Evolutionary conservation across 768 basidiomycete species (phyloP), one percentile per base, ranked within the genome.

Genomic region (Fomitopsis serialis): DNA sequence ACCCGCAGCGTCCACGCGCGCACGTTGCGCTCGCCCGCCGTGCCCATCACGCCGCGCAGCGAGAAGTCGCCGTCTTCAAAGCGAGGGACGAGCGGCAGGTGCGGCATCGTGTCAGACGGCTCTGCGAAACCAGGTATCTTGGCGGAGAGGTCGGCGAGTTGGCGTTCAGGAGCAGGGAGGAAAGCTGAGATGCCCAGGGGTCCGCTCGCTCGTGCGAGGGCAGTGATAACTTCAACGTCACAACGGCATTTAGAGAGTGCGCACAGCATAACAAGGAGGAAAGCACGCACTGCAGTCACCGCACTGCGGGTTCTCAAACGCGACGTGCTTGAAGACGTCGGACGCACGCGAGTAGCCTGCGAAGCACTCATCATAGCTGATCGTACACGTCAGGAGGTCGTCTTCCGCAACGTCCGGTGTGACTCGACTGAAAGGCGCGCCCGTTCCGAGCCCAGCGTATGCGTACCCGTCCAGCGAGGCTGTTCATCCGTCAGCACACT

Each of bases 401-500:
- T 54, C 54, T n/a, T 50, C 42, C 11, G 45, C 13, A 12, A 42
- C 24, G 21, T 42, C 40, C 3, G 56, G 45, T 9, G 52, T 50
- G 49, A 61, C 57, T 15, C 34, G 37, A 37, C 15, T 52, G 61
- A 55, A 58, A 63, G 7, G 54, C 54, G 23, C 43, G n/a, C 45
- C 36, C 21, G 54, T 37, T 24, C 46, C 50, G 22, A 58, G 46
- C 34, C 45, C 53, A 21, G 62, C 55, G 45, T 66, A 70, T n/a
- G 71, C 66, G 57, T 67, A 72, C 0, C 72, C 71, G 48, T 72
- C 70, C 7, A 53, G 48, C 11, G 68, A 65, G 1, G 66, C 68
- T 70, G 21, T 43, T 48, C 45, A 55, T 19, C 32, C 44, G 10
- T 22, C 44, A 12, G 48, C 34, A 50, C 32, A 24, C 17, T 4